Conservation (phyloP, 108 stramenopile species). For the Ochromonas danica region DNA sequence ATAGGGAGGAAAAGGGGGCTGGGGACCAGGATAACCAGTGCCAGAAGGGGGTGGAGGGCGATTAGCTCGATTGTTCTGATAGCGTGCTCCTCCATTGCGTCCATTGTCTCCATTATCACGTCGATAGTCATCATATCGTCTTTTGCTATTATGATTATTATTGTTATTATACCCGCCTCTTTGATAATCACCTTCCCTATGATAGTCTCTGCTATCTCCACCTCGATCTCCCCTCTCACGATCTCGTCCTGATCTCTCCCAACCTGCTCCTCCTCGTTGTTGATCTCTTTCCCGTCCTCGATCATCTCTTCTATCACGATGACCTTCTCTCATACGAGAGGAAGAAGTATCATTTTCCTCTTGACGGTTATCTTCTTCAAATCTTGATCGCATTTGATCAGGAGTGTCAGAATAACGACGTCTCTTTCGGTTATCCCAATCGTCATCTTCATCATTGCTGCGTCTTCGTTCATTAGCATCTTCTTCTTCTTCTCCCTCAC, state of each 20-base stretch:
- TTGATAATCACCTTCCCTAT: neutral
- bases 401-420: neutral
- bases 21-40: neutral
- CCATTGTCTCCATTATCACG: neutral
- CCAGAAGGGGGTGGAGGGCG: neutral
- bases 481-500: neutral
- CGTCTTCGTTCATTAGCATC: neutral
- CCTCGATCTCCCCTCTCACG: neutral
- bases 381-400: neutral
- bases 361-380: neutral
- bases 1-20: neutral
- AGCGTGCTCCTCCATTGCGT: neutral
- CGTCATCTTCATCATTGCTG: neutral
- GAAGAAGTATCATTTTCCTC: neutral
- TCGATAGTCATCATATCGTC: neutral
- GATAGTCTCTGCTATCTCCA: neutral
- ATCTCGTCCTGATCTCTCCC: neutral
- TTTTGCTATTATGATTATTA: neutral
- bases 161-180: neutral
- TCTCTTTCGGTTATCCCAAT: neutral
- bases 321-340: neutral
- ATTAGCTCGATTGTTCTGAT: neutral
- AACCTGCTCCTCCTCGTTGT: no score
- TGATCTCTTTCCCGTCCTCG: neutral
- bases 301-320: neutral